These are phyloP conservation scores for Solanum chiquidenum DNA, from an alignment of 257 asterid genomes.

Conservation along the genomic window DNA sequence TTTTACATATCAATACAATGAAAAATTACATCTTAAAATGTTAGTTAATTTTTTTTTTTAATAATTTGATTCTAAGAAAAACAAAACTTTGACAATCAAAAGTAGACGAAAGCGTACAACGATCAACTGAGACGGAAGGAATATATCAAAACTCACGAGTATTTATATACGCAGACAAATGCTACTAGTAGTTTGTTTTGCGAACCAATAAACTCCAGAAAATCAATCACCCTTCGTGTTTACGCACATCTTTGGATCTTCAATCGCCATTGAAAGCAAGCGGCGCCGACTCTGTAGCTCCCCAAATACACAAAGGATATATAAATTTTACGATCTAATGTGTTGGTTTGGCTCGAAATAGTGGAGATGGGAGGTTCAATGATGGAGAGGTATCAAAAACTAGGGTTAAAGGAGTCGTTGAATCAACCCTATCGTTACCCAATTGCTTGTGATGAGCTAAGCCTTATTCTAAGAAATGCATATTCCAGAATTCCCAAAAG, in stretches of 20 bases:
- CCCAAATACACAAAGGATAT: background rate
- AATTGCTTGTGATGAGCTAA: conserved; percentile 58
- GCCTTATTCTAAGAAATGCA: conserved; percentile 40
- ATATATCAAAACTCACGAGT: too few relatives aligned
- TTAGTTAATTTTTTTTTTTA: too few relatives aligned
- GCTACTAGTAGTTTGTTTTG: background rate
- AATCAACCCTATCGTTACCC: conserved; percentile 24
- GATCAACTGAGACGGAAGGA: too few relatives aligned
- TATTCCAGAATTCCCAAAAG: conserved; percentile 45
- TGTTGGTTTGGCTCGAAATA: background rate
- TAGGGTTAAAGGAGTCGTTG: conserved; percentile 44
- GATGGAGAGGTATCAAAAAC: conserved; percentile 36
- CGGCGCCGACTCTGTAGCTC: background rate
- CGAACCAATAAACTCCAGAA: background rate
- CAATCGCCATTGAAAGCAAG: background rate
- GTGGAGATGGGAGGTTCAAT: conserved; percentile 4
- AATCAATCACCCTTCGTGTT: background rate
- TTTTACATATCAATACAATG: too few relatives aligned
- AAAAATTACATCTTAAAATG: too few relatives aligned
- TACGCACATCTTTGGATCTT: background rate
- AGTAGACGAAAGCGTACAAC: too few relatives aligned
- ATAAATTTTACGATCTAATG: background rate
- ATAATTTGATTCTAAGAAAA: too few relatives aligned
- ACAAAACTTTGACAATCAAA: too few relatives aligned
- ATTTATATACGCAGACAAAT: too few relatives aligned